phyloP scores from a whole-genome alignment of 2,329 filamentous ascomycete species.

The Leptographium wingfieldii region DNA sequence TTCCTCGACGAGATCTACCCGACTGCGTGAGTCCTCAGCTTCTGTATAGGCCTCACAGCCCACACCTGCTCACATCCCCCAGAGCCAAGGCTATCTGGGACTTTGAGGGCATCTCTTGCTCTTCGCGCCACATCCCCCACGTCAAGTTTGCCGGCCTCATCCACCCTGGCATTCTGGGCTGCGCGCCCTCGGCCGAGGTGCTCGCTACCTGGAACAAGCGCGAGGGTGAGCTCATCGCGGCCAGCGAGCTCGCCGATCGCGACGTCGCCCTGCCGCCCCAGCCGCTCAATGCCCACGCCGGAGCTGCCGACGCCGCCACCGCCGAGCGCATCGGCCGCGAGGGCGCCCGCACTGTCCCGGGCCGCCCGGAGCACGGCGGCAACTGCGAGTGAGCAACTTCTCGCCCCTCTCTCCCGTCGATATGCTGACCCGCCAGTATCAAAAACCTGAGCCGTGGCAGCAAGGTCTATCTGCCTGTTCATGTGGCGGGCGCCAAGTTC shows the following conservation, averaged over 20 bases:
- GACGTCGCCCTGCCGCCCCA: constrained; percentile 69
- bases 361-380: constrained; percentile 74
- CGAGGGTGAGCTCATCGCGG: constrained; percentile 65
- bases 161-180: constrained; percentile 83
- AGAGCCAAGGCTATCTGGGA: constrained; percentile 47
- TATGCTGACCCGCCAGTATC: constrained; percentile 13
- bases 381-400: constrained; percentile 54
- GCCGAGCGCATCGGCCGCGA: constrained; percentile 59
- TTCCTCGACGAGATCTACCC: constrained; percentile 84
- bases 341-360: constrained; percentile 75
- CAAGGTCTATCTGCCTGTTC: constrained; percentile 79
- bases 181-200: constrained; percentile 68
- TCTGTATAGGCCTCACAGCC: neutral
- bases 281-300: constrained; percentile 59
- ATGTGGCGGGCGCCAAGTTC: constrained; percentile 79
- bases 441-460: constrained; percentile 19
- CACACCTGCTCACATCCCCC: neutral
- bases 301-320: constrained; percentile 43
- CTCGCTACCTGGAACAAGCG: constrained; percentile 74
- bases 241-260: constrained; percentile 47
- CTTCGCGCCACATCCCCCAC: constrained; percentile 72
- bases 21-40: constrained; percentile 44
- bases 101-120: constrained; percentile 54
- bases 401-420: neutral
- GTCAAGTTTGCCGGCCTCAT: constrained; percentile 84